phyloP scores from a whole-genome alignment of 2,329 filamentous ascomycete genomes.

The Arthroderma sp. region DNA sequence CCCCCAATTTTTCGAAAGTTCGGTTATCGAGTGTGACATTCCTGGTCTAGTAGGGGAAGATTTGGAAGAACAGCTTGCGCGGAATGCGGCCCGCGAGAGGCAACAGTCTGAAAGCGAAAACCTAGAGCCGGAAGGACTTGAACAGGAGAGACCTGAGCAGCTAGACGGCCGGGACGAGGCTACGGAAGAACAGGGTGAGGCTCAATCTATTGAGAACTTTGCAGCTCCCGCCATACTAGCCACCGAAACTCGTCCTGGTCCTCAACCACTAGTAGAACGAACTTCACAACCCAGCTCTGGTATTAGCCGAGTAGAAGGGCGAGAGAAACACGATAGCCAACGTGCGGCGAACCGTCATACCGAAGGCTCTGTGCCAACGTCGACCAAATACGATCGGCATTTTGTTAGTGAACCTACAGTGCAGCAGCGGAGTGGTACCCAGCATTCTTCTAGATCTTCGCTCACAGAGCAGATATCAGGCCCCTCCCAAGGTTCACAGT shows the following conservation, averaged over 20 bases:
- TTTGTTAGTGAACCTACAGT: neutral
- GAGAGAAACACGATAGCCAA: neutral
- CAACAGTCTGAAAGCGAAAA: conserved; percentile 7
- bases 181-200: neutral
- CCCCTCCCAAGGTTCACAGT: neutral
- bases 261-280: neutral
- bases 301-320: neutral
- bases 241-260: neutral
- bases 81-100: conserved; percentile 8
- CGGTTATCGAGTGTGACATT: conserved; percentile 61
- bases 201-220: conserved; percentile 11
- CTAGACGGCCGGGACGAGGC: neutral
- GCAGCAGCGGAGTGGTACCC: neutral
- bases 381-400: neutral
- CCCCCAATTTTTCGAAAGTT: conserved; percentile 67
- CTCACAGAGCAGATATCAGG: neutral
- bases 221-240: neutral
- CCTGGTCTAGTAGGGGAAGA: conserved; percentile 74
- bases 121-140: neutral
- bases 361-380: neutral
- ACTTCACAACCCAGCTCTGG: neutral
- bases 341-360: neutral
- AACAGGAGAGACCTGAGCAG: neutral
- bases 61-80: conserved; percentile 16
- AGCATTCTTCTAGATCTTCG: neutral